Percentiles rank a stretch among this genome's conserved stretches.
Conservation (phyloP, 2,329 filamentous ascomycete genomes). For the Fusarium bactridioides region DNA sequence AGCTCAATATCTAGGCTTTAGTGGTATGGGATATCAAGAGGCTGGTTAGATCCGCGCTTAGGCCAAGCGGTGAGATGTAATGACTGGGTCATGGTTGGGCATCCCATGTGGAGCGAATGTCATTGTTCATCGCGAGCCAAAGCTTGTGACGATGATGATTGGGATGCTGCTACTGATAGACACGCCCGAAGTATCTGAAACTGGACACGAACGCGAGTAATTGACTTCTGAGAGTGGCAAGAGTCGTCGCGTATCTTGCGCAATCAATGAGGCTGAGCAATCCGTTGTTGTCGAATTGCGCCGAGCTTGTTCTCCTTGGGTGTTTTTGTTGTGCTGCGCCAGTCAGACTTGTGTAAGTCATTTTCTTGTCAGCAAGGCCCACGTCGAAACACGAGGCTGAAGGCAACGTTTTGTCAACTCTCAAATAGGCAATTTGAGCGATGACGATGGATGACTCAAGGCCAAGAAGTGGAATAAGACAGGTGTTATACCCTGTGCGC, state of each 20-base stretch:
- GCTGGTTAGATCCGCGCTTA: constrained; percentile 11
- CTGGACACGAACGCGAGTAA: constrained; percentile 4
- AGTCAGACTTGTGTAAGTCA: constrained; percentile 22
- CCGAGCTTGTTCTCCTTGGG: neutral
- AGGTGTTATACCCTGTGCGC: constrained; percentile 5
- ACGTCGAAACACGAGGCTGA: constrained; percentile 18
- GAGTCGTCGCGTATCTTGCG: constrained; percentile 25
- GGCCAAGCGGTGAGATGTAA: constrained; percentile 24
- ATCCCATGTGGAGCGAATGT: constrained; percentile 10
- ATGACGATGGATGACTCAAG: neutral
- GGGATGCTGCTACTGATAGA: neutral
- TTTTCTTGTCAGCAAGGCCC: constrained; percentile 31
- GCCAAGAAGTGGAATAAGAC: constrained; percentile 1
- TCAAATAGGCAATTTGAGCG: neutral
- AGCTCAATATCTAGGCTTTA: neutral
- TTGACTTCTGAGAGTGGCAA: constrained; percentile 20
- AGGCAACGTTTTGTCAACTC: constrained; percentile 2
- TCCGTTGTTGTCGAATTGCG: constrained; percentile 3
- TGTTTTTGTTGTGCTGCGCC: neutral
- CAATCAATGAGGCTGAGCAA: constrained; percentile 21
- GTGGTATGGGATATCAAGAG: neutral
- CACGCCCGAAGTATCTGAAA: neutral
- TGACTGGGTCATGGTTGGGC: constrained; percentile 8
- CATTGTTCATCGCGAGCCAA: constrained; percentile 11
- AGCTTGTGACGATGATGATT: neutral